phyloP scores from a whole-genome alignment of 306 rosid species.

The Quercus ilex region DNA sequence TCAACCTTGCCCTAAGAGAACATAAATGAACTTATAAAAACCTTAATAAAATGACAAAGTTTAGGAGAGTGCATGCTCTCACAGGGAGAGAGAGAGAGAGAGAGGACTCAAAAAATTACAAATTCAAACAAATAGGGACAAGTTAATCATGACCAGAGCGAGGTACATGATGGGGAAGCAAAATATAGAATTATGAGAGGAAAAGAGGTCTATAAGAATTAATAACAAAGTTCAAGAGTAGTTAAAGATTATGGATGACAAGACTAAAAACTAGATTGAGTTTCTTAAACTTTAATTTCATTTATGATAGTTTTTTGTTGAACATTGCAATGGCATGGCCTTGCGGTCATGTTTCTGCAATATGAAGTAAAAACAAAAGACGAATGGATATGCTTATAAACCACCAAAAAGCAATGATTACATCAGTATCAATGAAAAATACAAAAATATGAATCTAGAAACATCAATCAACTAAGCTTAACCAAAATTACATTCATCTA shows the following conservation, averaged over 20 bases:
- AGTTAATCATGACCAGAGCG: background rate
- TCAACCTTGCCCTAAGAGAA: constrained; percentile 79
- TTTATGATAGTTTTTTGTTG: too few relatives aligned
- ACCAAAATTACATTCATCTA: too few relatives aligned
- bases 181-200: too few relatives aligned
- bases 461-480: too few relatives aligned
- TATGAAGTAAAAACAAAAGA: too few relatives aligned
- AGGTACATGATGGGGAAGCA: background rate
- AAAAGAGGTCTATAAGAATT: background rate
- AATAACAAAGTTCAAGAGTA: background rate
- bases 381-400: too few relatives aligned
- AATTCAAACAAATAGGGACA: background rate
- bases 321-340: too few relatives aligned
- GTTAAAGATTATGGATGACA: background rate
- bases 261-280: background rate
- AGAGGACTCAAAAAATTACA: background rate
- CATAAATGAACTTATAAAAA: background rate
- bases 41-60: background rate
- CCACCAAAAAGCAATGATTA: too few relatives aligned
- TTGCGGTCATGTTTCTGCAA: too few relatives aligned
- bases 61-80: background rate
- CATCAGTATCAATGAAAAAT: too few relatives aligned
- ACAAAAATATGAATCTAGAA: too few relatives aligned
- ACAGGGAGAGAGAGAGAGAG: background rate
- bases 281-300: too few relatives aligned